Base-by-base conservation (phyloP, 2,329 filamentous ascomycete species). In the Fusarium equiseti region DNA sequence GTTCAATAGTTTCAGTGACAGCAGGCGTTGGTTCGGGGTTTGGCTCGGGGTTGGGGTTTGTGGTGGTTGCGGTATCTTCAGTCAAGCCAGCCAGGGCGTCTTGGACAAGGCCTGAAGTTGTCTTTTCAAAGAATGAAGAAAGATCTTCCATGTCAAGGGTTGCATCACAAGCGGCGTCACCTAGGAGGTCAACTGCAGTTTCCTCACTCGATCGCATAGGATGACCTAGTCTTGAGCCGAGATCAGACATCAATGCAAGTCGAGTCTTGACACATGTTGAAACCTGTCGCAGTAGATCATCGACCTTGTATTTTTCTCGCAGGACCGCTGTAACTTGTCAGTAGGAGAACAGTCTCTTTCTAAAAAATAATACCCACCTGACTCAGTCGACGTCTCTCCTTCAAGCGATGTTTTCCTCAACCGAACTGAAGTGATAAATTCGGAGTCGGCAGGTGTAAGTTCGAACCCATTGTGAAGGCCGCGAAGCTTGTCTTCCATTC, bases 401-500 rank as follows among this genome's bases (percentile, higher is more conserved):
- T 79, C 72, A 10, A 83, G 69, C 8, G 75, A 75, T 13, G 79
- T 74, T 70, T 79, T 81, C 38, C 80, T 76, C 22, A 75, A 73
- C 45, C 78, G 76, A 9, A 81, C 75, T 13, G 77, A 75, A 7
- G 75, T 71, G 11, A 81, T 68, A 29, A 83, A 78, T 11, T 75
- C 75, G 45, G 78, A 75, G 57, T 82, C 80, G 27, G 80, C 75
- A 69, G 80, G 68, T 64, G 75, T 80, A 20, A 80, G 66, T 55
- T 78, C 77, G 24, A 73, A 67, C 18, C 75, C 75, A 5, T 75
- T 76, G 51, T 79, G 78, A 35, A 79, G 73, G 22, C 74, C 73
- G 13, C 76, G 81, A 49, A 87, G 72, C 46, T 81, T 80, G 13
- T 83, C 82, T 27, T 91, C 84, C 4, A 92, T 78, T 7, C 91